Evolutionary conservation across 116 monocot species (phyloP), one percentile per base, ranked within the genome.

Genomic region (Zostera marina): DNA sequence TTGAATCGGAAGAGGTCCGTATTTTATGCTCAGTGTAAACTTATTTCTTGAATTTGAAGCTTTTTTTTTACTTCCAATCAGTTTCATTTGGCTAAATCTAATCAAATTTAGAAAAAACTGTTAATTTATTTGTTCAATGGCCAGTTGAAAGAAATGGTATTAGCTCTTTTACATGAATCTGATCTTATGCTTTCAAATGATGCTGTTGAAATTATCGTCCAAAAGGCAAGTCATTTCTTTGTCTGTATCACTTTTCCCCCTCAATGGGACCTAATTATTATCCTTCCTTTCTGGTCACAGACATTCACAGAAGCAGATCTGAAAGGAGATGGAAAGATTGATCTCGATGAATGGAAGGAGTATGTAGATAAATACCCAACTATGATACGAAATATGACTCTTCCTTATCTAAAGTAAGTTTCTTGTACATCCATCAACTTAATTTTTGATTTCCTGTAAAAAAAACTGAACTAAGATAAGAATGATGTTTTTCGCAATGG

Each of bases 101-200:
- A n/a, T n/a, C n/a, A n/a, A n/a, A 7, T 49, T 49, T 49, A 20
- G 20, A 49, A 49, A 3, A 20, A 2, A 20, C 19, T 20, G 49
- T 20, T 49, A 9, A 20, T 49, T 49, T 15, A 20, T 53, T 12
- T 1, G 10, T 22, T 24, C 12, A 13, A 22, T 25, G n/a, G 40
- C 68, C 73, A 92, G 92, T 66, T 92, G 73, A 87, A 83, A 58
- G 92, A 92, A 66, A 83, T 92, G 92, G 92, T 83, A 5, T 42
- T 83, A 26, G 82, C 86, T 59, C 69, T 92, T 38, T 63, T 83
- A 11, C 75, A 76, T 63, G 92, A 92, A 70, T 87, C 92, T 49
- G 81, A 92, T 61, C 63, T 92, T 15, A 20, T 0, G 14, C 71
- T 92, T 62, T 87, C 92, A 47, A 78, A 83, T 67, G 83, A 83